Conservation (phyloP, 306 rosid species). For the Cicer arietinum region DNA sequence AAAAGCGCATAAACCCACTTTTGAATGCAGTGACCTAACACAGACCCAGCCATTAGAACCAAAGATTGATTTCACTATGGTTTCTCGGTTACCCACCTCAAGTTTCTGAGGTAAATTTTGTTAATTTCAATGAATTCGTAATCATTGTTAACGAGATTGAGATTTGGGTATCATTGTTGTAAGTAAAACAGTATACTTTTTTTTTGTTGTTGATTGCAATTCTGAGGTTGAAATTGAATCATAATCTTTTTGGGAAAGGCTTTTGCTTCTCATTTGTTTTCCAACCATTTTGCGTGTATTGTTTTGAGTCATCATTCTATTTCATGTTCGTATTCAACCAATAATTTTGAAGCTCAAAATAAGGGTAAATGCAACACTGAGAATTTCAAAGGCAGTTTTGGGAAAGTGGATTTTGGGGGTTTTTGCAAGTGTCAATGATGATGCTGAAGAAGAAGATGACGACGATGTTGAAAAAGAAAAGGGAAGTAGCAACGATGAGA, state of each 20-base stretch:
- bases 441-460: slow-evolving; percentile 31
- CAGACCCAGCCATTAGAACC: too few relatives aligned
- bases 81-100: background rate
- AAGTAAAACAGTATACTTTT: background rate
- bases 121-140: background rate
- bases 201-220: slow-evolving; percentile 28
- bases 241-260: slow-evolving; percentile 29
- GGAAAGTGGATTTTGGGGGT: slow-evolving; percentile 49
- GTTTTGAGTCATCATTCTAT: slow-evolving; percentile 36
- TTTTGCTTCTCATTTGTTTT: slow-evolving; percentile 35
- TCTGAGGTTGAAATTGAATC: slow-evolving; percentile 38
- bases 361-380: slow-evolving; percentile 38
- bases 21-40: too few relatives aligned
- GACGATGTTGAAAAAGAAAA: background rate
- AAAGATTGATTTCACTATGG: too few relatives aligned
- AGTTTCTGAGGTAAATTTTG: slow-evolving; percentile 17
- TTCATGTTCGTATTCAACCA: slow-evolving; percentile 38
- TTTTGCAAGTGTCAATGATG: slow-evolving; percentile 43
- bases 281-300: slow-evolving; percentile 31
- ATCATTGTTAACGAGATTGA: background rate
- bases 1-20: too few relatives aligned
- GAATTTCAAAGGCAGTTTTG: slow-evolving; percentile 38
- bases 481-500: slow-evolving; percentile 44
- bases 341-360: slow-evolving; percentile 34
- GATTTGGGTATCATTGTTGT: background rate